These are phyloP conservation scores for Epichloe bromicola DNA, from an alignment of 2,329 filamentous ascomycete genomes.

Conservation along the genomic window DNA sequence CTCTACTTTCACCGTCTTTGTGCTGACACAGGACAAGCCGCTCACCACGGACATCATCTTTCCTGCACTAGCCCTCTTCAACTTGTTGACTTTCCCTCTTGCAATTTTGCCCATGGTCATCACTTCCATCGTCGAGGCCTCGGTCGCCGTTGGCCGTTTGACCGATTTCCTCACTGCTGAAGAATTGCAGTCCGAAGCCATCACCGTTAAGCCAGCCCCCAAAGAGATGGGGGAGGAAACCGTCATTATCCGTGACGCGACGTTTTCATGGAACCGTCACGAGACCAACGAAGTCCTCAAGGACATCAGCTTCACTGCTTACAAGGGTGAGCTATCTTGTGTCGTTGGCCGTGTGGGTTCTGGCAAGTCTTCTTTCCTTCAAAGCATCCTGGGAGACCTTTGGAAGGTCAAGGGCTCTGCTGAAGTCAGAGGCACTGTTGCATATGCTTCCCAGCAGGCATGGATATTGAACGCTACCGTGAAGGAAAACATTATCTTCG, in stretches of 20 bases:
- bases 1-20: conserved; percentile 89
- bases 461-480: conserved; percentile 99
- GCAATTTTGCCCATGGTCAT: conserved; percentile 96
- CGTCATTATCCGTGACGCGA: conserved; percentile 68
- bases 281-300: conserved; percentile 58
- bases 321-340: conserved; percentile 87
- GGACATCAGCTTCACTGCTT: conserved; percentile 76
- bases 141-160: conserved; percentile 78
- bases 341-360: conserved; percentile 88
- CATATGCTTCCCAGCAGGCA: conserved; percentile 83
- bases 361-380: conserved; percentile 87
- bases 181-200: conserved; percentile 77
- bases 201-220: conserved; percentile 55
- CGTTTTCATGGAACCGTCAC: conserved; percentile 90
- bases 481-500: conserved; percentile 93
- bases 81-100: conserved; percentile 87
- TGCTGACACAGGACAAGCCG: conserved; percentile 67
- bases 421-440: conserved; percentile 65
- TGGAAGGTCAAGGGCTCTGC: conserved; percentile 83
- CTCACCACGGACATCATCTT: conserved; percentile 93
- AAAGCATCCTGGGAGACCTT: conserved; percentile 78
- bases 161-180: conserved; percentile 78
- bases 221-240: conserved; percentile 79
- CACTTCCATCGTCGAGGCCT: conserved; percentile 87
- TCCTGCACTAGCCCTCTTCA: conserved; percentile 85